Evolutionary conservation across 192 early-diverging fungal species (phyloP).

Genomic region (Backusella luteola): DNA sequence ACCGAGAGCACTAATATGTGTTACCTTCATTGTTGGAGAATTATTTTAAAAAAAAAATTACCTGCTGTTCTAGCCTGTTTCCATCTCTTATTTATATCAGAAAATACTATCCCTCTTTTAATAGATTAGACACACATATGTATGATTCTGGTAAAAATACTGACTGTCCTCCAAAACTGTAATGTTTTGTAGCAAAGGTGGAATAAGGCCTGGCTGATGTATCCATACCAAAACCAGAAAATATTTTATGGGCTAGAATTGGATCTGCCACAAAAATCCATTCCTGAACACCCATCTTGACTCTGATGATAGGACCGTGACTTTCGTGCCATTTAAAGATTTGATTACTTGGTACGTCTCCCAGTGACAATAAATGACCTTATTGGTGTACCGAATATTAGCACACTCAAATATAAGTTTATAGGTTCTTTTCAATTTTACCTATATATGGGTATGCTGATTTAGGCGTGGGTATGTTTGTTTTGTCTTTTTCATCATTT

Average conservation of each 20-base stretch:
- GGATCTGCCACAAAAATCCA: slow-evolving; percentile 12
- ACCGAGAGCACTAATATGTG: not conserved
- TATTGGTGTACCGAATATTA: too few relatives aligned
- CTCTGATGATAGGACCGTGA: not conserved
- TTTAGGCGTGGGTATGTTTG: not conserved
- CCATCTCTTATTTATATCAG: not conserved
- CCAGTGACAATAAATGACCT: slow-evolving; percentile 9
- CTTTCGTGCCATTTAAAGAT: slow-evolving; percentile 1
- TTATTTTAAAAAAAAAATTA: not conserved
- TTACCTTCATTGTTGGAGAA: too few relatives aligned
- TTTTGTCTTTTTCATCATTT: not conserved
- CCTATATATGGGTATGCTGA: not conserved
- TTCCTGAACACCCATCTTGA: not conserved
- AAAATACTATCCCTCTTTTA: not conserved
- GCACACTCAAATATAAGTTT: too few relatives aligned
- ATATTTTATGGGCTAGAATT: slow-evolving; percentile 2
- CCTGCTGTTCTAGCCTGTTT: slow-evolving; percentile 2
- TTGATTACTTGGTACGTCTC: not conserved
- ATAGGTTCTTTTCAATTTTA: not conserved
- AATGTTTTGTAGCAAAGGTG: not conserved
- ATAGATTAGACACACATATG: too few relatives aligned
- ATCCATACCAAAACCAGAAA: not conserved
- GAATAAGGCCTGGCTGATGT: not conserved
- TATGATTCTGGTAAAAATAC: not conserved
- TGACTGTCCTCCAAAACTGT: not conserved